A percentile compares a stretch with the other conserved stretches of the same genome.
Evolutionary conservation across 2,329 filamentous ascomycete species (phyloP).

Genomic region (Drechslerella coelobrocha): DNA sequence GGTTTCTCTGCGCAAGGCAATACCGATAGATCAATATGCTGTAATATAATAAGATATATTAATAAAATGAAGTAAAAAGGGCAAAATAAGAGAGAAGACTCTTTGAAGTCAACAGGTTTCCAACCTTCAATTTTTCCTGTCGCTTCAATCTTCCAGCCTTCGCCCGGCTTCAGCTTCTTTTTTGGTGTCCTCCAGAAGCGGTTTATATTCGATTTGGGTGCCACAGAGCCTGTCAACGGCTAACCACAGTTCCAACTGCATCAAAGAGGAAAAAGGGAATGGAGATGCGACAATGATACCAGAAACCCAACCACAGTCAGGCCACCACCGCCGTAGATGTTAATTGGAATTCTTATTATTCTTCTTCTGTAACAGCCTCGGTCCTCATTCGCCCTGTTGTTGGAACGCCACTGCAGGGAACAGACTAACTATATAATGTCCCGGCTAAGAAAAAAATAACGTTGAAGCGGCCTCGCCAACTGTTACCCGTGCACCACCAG

Average conservation of each 20-base stretch:
- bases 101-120: too few relatives aligned
- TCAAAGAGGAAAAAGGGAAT: background rate
- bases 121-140: background rate
- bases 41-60: too few relatives aligned
- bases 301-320: background rate
- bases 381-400: background rate
- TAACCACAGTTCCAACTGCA: background rate
- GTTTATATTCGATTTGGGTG: background rate
- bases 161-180: background rate
- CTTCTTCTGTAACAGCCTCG: too few relatives aligned
- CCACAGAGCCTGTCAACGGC: background rate
- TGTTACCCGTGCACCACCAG: background rate
- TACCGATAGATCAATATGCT: too few relatives aligned
- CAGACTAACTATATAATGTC: background rate
- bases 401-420: background rate
- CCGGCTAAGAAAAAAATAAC: conserved; percentile 2
- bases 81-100: too few relatives aligned
- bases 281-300: background rate
- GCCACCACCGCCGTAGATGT: background rate
- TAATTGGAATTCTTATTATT: background rate
- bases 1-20: too few relatives aligned
- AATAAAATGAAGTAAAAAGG: too few relatives aligned
- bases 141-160: background rate
- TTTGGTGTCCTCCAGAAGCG: background rate
- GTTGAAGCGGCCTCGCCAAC: too few relatives aligned